A percentile compares a stretch with the other conserved stretches of the same genome.
These are phyloP conservation scores for Carpinus viminea DNA, from an alignment of 306 rosid genomes.

Conservation along the genomic window DNA sequence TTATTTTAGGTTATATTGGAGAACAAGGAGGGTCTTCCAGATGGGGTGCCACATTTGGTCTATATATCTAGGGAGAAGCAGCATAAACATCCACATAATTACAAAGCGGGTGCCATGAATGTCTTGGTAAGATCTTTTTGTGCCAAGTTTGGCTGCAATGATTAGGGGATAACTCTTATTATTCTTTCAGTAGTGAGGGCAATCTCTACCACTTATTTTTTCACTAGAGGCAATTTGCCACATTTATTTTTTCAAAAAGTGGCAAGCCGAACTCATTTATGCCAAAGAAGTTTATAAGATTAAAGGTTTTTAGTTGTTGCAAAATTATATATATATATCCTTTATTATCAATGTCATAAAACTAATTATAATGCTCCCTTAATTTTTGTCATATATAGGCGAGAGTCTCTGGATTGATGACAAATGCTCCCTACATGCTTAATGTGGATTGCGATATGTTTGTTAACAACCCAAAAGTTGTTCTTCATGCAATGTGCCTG, in stretches of 20 bases:
- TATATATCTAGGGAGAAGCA: conserved; percentile 72
- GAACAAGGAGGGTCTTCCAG: conserved; percentile 34
- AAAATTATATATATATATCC: no score
- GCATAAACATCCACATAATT: conserved; percentile 52
- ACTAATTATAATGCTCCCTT: no score
- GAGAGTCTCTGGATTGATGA: conserved; percentile 69
- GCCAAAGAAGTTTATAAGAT: no score
- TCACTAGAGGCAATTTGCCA: no score
- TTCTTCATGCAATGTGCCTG: conserved; percentile 50
- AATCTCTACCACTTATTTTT: no score
- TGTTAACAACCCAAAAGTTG: conserved; percentile 51
- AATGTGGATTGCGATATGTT: conserved; percentile 78
- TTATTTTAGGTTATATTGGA: conserved; percentile 24
- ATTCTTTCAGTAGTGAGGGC: no score
- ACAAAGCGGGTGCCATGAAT: conserved; percentile 83
- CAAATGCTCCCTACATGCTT: conserved; percentile 64
- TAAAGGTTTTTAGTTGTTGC: no score
- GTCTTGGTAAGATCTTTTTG: conserved; percentile 37
- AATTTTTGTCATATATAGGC: conserved; percentile 28
- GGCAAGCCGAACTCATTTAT: no score
- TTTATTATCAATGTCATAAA: no score
- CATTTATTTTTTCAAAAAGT: no score
- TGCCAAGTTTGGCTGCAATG: no score
- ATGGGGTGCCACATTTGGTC: conserved; percentile 63
- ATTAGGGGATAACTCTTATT: no score